Evolutionary conservation across 352 stramenopile species (phyloP), one percentile per base, ranked within the genome.

Genomic region (Phytophthora pseudosyringae): DNA sequence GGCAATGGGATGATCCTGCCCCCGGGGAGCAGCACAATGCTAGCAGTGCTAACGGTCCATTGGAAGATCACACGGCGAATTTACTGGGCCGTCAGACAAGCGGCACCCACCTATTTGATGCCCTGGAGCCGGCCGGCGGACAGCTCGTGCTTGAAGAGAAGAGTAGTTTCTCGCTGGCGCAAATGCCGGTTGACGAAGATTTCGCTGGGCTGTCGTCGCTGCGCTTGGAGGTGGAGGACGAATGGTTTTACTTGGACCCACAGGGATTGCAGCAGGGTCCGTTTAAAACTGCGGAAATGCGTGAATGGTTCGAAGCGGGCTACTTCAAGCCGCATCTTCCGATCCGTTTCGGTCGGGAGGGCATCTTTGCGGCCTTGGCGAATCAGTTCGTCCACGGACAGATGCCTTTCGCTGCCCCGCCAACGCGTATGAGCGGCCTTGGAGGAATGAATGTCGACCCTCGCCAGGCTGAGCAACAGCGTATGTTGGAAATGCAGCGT

Each of bases 241-340:
- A 92, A 64, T 96, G 88, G 88, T 94, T 91, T 68, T 96, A 96
- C 52, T 60, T 96, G 67, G 88, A 95, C 40, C 88, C 86, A 0
- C 88, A 94, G 44, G 88, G 86, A 13, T 71, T 89, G 21, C 85
- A 94, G 51, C 86, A 94, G 63, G 86, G 88, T 16, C 88, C 86
- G 15, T 96, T 96, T 71, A 94, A 94, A 67, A 93, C 81, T 25
- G 73, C 72, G 0, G 88, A 96, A 36, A 96, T 96, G 88, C 88
- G 88, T 5, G 88, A 96, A 56, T 96, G 88, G 88, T 96, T 94
- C 41, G 88, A 96, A 58, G 88, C 88, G 3, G 88, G 88, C 11
- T 96, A 96, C 74, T 96, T 96, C 21, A 96, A 96, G 57, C 88
- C 88, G 10, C 86, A 94, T 54, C 60, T 96, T n/a, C 88, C 88